These are phyloP conservation scores for Termitomyces bulborhizus DNA, from an alignment of 768 basidiomycete species.

Conservation along the genomic window DNA sequence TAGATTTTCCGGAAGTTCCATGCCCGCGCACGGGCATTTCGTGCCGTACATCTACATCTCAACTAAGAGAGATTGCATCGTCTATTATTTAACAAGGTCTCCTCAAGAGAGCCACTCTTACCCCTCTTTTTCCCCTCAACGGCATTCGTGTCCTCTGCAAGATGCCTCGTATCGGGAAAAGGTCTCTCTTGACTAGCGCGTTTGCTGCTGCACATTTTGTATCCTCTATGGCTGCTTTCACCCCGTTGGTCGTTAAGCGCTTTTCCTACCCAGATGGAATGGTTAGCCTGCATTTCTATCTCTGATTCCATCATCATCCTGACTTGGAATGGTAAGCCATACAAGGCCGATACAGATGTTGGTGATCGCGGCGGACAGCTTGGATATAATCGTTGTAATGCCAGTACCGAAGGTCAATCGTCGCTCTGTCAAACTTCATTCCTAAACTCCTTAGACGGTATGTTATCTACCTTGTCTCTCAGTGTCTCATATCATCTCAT, in stretches of 20 bases:
- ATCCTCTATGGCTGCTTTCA: slow-evolving; percentile 5
- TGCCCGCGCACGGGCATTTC: not conserved
- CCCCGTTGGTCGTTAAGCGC: slow-evolving; percentile 11
- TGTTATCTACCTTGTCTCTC: not conserved
- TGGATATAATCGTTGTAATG: slow-evolving; percentile 59
- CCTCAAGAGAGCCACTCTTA: not conserved
- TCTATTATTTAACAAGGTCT: not conserved
- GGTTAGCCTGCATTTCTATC: not conserved
- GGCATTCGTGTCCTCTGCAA: not conserved
- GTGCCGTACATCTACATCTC: not conserved
- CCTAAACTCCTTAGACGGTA: slow-evolving; percentile 47
- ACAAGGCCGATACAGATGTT: slow-evolving; percentile 39
- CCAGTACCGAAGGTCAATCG: slow-evolving; percentile 45
- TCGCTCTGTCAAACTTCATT: slow-evolving; percentile 56
- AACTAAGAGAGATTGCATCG: no score
- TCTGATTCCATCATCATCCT: not conserved
- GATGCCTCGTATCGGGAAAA: slow-evolving; percentile 4
- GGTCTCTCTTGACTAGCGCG: not conserved
- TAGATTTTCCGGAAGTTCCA: not conserved
- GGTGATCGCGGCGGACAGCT: slow-evolving; percentile 44
- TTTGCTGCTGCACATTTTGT: not conserved
- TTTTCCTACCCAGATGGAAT: slow-evolving; percentile 13
- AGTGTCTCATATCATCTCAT: not conserved
- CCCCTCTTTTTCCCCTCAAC: not conserved
- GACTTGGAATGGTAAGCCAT: slow-evolving; percentile 30